Evolutionary conservation across 2,329 filamentous ascomycete species (phyloP).

Genomic region (Gaeumannomyces sp.): DNA sequence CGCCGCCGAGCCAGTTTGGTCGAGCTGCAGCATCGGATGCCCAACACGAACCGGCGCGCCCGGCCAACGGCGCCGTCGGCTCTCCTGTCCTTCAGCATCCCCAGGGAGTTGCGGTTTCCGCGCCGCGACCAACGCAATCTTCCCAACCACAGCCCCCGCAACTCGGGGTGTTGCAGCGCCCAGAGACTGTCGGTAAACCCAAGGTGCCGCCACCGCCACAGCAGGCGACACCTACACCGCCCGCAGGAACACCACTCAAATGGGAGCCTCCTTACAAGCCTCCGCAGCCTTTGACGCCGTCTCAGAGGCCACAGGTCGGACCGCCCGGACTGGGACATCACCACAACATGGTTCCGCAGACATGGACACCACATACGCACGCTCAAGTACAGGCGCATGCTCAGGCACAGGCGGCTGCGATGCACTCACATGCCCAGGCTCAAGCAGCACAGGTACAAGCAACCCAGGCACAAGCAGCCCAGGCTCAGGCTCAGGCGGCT

Average conservation of each 20-base stretch:
- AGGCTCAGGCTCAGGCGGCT: not conserved
- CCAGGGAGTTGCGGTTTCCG: slow-evolving; percentile 26
- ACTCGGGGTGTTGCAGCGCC: slow-evolving; percentile 27
- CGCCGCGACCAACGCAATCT: slow-evolving; percentile 21
- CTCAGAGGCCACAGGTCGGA: slow-evolving; percentile 14
- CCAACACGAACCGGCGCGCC: slow-evolving; percentile 7
- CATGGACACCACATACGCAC: slow-evolving; percentile 13
- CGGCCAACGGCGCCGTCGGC: slow-evolving; percentile 13
- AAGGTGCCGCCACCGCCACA: slow-evolving; percentile 21
- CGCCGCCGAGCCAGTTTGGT: slow-evolving; percentile 7
- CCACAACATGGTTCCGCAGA: slow-evolving; percentile 9
- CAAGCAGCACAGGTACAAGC: not conserved
- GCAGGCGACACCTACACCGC: slow-evolving; percentile 19
- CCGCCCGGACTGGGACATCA: slow-evolving; percentile 8
- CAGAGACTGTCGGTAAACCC: slow-evolving; percentile 25
- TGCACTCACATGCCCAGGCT: not conserved
- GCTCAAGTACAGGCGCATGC: slow-evolving; percentile 3
- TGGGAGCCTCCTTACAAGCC: slow-evolving; percentile 37
- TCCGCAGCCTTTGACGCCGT: slow-evolving; percentile 21
- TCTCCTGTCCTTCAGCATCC: slow-evolving; percentile 29
- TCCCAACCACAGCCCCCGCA: slow-evolving; percentile 20
- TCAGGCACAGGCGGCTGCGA: slow-evolving; percentile 1
- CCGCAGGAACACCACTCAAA: slow-evolving; percentile 28
- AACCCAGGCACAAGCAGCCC: not conserved
- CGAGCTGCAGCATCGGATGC: slow-evolving; percentile 8